Base-by-base conservation (phyloP, 208 protist species). In the Leptomonas pyrrhocoris region DNA sequence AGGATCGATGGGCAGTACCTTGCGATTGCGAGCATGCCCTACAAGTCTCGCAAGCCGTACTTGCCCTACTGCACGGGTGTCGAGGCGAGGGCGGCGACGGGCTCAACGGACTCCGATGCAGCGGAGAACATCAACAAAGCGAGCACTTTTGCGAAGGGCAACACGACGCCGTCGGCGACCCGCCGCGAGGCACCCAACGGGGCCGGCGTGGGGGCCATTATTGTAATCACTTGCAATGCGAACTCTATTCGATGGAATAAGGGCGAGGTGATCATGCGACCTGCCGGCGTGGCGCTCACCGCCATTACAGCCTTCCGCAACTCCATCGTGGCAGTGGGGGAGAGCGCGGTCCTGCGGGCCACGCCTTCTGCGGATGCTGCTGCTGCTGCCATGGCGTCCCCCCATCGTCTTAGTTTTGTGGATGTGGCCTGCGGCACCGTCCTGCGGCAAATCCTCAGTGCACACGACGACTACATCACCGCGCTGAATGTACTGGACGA, bases 391-490 rank as follows among this genome's bases (percentile, higher is more conserved):
- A 45, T 51, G 2, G 53, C 48, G 13, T 36, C 56, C 30, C 64
- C 49, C 43, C 63, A 77, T 36, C 51, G 73, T 15, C 57, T 79
- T 23, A 68, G 59, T 38, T 79, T 79, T 42, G 64, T 77, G 12
- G 72, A 77, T 48, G 72, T 72, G 2, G 59, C 58, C 23, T 81
- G 65, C 38, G 81, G 80, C 46, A 81, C 84, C 56, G 54, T 76
- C n/a, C 55, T 83, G 51, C 74, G 75, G 23, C 81, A 77, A 16
- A 73, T 94, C 43, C 62, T 66, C 1, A 53, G 63, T 3, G 89
- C 81, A 1, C 92, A 96, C 71, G 68, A 70, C 31, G 89, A 94
- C 73, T 92, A 83, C 81, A 90, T 84, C 40, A 96, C 92, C 5
- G 66, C 82, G 2, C 69, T 96, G 49, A 64, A 77, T 34, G 75